Evolutionary conservation across 805 yeast species (phyloP), one percentile per base, ranked within the genome.

Genomic region (Kodamaea hsintzibuensis): DNA sequence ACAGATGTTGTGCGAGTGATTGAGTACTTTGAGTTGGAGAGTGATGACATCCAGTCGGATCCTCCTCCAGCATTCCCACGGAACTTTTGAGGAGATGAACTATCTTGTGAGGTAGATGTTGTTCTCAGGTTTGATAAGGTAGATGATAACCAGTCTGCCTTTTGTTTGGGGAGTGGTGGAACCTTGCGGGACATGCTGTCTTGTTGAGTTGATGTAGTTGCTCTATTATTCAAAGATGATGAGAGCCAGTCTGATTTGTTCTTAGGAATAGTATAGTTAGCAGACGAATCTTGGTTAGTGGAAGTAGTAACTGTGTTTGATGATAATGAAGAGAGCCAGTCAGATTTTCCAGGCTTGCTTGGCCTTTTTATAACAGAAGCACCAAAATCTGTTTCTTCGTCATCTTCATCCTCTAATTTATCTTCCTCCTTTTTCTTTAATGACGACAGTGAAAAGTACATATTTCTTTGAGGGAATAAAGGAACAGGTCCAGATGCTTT

Each of bases 211-310:
- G 56, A 40, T 2, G 53, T 47, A 12, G 61, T 50, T 16, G 38
- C 51, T 37, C 48, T 50, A 35, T 59, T 59, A 16, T 51, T 39
- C 17, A 56, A 37, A 2, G 60, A 45, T 1, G 62, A 59, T 10
- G 60, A 56, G 3, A 60, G 51, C 62, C 62, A 60, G 39, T 56
- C 62, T 1, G 58, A 37, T 16, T 57, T 40, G 18, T 40, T 57
- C 16, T 49, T 49, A 4, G 30, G 43, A 14, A 49, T 43, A 16
- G 9, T 25, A 39, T 25, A 44, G 22, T 45, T 46, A 13, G 49
- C 30, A 13, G 49, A 47, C 6, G 33, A 3, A 8, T 47, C 49
- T 13, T 25, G 49, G 39, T 18, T 12, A 3, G 55, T 27, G 7
- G 43, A 22, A 12, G 50, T 25, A 13, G 51, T 33, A 17, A 18